These are phyloP conservation scores for Thamnidium elegans DNA, from an alignment of 192 early-diverging fungal genomes.

Conservation along the genomic window DNA sequence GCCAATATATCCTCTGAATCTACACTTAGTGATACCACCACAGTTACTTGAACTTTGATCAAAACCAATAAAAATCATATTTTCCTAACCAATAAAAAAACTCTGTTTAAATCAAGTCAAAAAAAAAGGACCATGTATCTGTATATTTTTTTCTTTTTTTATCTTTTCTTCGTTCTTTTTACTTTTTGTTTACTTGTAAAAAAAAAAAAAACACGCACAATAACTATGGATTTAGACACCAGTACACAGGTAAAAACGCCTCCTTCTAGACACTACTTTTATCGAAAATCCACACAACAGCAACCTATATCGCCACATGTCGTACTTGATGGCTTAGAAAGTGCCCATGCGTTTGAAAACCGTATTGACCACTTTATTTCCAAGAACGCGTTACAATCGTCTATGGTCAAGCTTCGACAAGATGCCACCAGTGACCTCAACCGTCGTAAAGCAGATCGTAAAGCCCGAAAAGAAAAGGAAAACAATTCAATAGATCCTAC, in stretches of 20 bases:
- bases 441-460: constrained; percentile 18
- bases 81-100: too few species aligned
- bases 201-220: too few species aligned
- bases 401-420: neutral
- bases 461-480: constrained; percentile 20
- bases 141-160: too few species aligned
- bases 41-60: too few species aligned
- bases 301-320: neutral
- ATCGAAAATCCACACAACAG: constrained; percentile 8
- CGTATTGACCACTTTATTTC: constrained; percentile 11
- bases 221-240: too few species aligned
- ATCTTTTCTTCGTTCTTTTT: too few species aligned
- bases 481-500: neutral
- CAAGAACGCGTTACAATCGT: neutral
- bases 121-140: too few species aligned
- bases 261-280: constrained; percentile 18
- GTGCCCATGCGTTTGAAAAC: constrained; percentile 15
- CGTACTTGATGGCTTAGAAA: constrained; percentile 10
- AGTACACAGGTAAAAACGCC: neutral
- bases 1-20: constrained; percentile 20
- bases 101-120: too few species aligned
- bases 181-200: too few species aligned
- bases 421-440: constrained; percentile 7
- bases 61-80: too few species aligned
- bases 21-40: neutral